These are phyloP conservation scores for Chlorella ohadii DNA, from an alignment of 139 green algal species.

Conservation along the genomic window DNA sequence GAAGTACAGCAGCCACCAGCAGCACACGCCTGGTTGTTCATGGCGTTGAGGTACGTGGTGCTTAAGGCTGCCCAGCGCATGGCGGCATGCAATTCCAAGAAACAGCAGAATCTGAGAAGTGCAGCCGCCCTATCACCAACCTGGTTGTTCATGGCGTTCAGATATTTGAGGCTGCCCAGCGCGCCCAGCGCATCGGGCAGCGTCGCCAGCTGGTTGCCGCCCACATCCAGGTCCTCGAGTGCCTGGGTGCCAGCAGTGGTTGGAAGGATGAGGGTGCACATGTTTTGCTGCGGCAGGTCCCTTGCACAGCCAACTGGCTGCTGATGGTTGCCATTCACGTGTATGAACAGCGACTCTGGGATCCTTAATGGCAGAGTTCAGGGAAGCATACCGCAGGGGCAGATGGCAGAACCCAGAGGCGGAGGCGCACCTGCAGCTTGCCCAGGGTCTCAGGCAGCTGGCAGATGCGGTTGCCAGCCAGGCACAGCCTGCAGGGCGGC, in stretches of 20 bases:
- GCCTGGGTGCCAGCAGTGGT: no score
- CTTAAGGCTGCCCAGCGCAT: slow-evolving; percentile 43
- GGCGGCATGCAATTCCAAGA: no score
- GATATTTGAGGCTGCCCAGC: slow-evolving; percentile 42
- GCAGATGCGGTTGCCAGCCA: slow-evolving; percentile 52
- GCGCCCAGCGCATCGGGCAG: slow-evolving; percentile 56
- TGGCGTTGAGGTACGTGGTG: slow-evolving; percentile 57
- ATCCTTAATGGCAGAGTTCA: no score
- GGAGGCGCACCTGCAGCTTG: slow-evolving; percentile 26
- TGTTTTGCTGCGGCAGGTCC: no score
- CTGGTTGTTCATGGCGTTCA: slow-evolving; percentile 68
- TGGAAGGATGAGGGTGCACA: no score
- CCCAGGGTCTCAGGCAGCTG: slow-evolving; percentile 67
- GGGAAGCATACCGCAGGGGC: no score
- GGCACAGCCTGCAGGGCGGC: not conserved
- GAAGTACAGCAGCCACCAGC: no score
- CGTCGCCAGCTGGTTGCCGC: slow-evolving; percentile 48
- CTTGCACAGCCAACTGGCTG: no score
- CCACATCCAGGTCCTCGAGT: slow-evolving; percentile 61
- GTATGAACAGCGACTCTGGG: no score
- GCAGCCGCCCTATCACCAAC: slow-evolving; percentile 18
- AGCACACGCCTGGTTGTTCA: no score
- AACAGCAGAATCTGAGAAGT: no score
- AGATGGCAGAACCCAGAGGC: not conserved
- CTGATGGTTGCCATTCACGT: no score